Base-by-base conservation (phyloP, 768 basidiomycete species). In the Serpula lacrymans region DNA sequence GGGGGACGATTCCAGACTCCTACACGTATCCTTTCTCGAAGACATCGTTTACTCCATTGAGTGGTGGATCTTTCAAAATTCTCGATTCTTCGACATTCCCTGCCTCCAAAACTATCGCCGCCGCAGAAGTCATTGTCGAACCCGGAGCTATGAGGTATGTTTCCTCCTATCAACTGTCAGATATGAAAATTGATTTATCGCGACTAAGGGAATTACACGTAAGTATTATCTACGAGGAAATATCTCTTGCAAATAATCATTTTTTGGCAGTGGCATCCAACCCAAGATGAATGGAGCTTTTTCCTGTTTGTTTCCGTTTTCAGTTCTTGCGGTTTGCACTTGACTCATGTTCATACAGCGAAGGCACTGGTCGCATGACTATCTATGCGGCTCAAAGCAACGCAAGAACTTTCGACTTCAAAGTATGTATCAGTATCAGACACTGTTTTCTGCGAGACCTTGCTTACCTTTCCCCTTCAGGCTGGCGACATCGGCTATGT, bases 251-350 rank as follows among this genome's bases (percentile, higher is more conserved):
- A 20, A 4, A 3, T 21, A 17, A 21, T 39, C 7, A 35, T 7
- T 26, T 39, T 51, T 45, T 22, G 16, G 6, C 38, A 82, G 81
- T 84, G 83, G 83, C 83, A 84, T 48, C 82, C 83, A 6, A 78
- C 75, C 9, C 66, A 78, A 50, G 77, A 81, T 43, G 81, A 82
- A 59, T 83, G 81, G 81, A 68, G 62, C 35, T 77, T 70, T 55
- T 77, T 70, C 71, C 40, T 81, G 78, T 78, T 53, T 41, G 66
- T 40, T 36, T 9, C 14, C 22, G 28, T 9, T 2, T 4, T 25
- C 23, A 23, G 6, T 6, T 28, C 4, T 28, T 17, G 7, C n/a
- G 10, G 11, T 27, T 4, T 34, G 30, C 18, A 47, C 32, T 39
- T n/a, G n/a, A n/a, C 21, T 43, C 34, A 25, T 45, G 39, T 21